These are phyloP conservation scores for Annulohypoxylon nitens DNA, from an alignment of 495 filamentous ascomycete species.

Conservation along the genomic window DNA sequence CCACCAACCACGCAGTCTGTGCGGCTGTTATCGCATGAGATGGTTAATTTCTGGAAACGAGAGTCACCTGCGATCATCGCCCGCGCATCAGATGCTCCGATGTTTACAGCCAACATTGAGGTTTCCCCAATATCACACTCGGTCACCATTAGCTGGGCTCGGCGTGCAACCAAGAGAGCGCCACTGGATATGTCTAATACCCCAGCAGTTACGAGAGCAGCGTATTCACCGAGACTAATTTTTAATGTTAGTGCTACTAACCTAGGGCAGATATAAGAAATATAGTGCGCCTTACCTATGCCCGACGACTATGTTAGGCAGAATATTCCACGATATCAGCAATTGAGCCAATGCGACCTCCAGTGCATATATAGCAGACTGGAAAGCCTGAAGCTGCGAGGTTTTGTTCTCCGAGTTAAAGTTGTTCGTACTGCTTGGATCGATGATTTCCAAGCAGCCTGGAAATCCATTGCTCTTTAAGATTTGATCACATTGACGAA, in stretches of 20 bases:
- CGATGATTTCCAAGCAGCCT: slow-evolving; percentile 11
- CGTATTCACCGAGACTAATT: slow-evolving; percentile 14
- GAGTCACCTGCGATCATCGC: not conserved
- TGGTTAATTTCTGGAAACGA: slow-evolving; percentile 2
- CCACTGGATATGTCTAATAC: slow-evolving; percentile 10
- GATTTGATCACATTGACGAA: slow-evolving; percentile 6
- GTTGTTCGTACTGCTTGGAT: not conserved
- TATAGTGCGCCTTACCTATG: not conserved
- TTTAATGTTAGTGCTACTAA: not conserved
- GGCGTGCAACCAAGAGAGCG: slow-evolving; percentile 2
- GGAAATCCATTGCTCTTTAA: slow-evolving; percentile 10
- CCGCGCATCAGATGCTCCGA: slow-evolving; percentile 13
- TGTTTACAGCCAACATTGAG: slow-evolving; percentile 7
- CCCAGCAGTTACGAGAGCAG: slow-evolving; percentile 5
- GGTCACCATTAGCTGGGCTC: slow-evolving; percentile 7
- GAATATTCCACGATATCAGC: slow-evolving; percentile 12
- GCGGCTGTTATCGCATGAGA: slow-evolving; percentile 14
- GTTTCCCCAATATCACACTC: slow-evolving; percentile 6
- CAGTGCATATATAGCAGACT: slow-evolving; percentile 16
- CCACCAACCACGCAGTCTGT: slow-evolving; percentile 10
- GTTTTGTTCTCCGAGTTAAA: not conserved
- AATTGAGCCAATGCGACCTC: slow-evolving; percentile 7
- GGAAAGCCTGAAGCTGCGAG: slow-evolving; percentile 5
- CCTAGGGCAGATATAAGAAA: not conserved
- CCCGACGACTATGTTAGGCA: slow-evolving; percentile 6